Conservation (phyloP, 1,139 yeast species). For the Blastobotrys niveus region DNA sequence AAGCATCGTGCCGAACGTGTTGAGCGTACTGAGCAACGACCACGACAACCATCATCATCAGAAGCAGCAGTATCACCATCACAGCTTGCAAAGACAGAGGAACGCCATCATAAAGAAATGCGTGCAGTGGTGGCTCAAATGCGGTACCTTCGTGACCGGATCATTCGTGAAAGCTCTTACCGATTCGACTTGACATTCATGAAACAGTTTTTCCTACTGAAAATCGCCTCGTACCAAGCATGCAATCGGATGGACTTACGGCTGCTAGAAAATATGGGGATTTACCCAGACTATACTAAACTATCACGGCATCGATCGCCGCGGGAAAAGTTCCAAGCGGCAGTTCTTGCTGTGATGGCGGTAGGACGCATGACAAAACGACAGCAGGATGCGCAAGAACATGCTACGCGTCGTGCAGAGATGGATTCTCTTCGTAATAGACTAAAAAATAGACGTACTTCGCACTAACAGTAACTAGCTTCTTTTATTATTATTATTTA, state of each 20-base stretch:
- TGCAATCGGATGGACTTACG: constrained; percentile 41
- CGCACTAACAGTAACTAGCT: neutral
- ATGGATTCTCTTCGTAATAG: neutral
- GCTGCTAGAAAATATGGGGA: constrained; percentile 44
- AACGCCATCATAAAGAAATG: constrained; percentile 13
- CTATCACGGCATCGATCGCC: constrained; percentile 16
- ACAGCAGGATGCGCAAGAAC: constrained; percentile 13
- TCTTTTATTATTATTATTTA: neutral
- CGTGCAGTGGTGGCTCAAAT: constrained; percentile 21
- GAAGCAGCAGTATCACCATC: neutral
- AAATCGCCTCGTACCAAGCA: constrained; percentile 43
- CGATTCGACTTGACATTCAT: constrained; percentile 49
- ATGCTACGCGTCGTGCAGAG: constrained; percentile 1
- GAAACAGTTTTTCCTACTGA: constrained; percentile 45
- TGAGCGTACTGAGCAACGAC: neutral
- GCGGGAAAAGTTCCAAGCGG: constrained; percentile 36
- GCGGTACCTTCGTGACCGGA: constrained; percentile 21
- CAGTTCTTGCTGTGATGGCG: constrained; percentile 54
- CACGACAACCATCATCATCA: neutral
- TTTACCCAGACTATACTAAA: constrained; percentile 44
- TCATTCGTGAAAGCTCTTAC: constrained; percentile 31
- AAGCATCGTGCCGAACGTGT: constrained; percentile 1
- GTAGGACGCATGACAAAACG: constrained; percentile 47
- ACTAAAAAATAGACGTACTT: neutral
- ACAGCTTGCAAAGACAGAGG: neutral